A percentile compares a stretch with the other conserved stretches of the same genome.
phyloP scores from a whole-genome alignment of 768 basidiomycete species.

The Tubosaeta sp. region DNA sequence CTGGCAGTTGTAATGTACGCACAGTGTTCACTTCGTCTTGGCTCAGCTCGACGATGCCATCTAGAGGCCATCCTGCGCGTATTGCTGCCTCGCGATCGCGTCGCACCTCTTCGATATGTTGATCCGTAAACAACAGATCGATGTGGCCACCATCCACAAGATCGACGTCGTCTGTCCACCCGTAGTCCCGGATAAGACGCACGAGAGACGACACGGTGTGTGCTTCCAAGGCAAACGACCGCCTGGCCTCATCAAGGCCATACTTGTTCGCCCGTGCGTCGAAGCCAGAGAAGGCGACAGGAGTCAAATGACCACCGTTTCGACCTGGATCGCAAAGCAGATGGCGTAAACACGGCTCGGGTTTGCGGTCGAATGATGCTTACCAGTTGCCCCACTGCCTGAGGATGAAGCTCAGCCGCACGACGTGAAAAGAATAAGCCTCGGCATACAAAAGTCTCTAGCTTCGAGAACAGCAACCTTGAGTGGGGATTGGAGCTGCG shows the following conservation, averaged over 20 bases:
- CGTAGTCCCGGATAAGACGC: slow-evolving; percentile 41
- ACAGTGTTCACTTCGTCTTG: slow-evolving; percentile 48
- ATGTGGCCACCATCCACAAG: slow-evolving; percentile 56
- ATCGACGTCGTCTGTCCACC: slow-evolving; percentile 51
- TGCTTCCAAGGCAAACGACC: slow-evolving; percentile 51
- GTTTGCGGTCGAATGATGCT: neutral
- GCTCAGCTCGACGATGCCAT: slow-evolving; percentile 42
- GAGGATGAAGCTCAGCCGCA: neutral
- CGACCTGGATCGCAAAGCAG: slow-evolving; percentile 43
- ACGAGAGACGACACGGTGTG: slow-evolving; percentile 50
- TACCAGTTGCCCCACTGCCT: slow-evolving; percentile 80
- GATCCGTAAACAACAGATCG: slow-evolving; percentile 43
- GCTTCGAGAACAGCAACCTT: slow-evolving; percentile 75
- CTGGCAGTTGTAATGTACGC: slow-evolving; percentile 3
- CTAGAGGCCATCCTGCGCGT: slow-evolving; percentile 46
- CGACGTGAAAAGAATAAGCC: too few species aligned
- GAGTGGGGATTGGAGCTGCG: slow-evolving; percentile 22
- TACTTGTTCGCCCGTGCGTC: slow-evolving; percentile 31
- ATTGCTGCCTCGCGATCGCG: slow-evolving; percentile 52
- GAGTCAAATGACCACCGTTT: slow-evolving; percentile 75
- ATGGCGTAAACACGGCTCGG: neutral
- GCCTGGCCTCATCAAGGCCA: slow-evolving; percentile 52
- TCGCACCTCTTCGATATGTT: slow-evolving; percentile 36
- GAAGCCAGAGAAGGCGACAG: slow-evolving; percentile 47
- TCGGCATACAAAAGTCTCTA: slow-evolving; percentile 65